Evolutionary conservation across 2,329 filamentous ascomycete genomes (phyloP).

Genomic region (Botrytis deweyae): DNA sequence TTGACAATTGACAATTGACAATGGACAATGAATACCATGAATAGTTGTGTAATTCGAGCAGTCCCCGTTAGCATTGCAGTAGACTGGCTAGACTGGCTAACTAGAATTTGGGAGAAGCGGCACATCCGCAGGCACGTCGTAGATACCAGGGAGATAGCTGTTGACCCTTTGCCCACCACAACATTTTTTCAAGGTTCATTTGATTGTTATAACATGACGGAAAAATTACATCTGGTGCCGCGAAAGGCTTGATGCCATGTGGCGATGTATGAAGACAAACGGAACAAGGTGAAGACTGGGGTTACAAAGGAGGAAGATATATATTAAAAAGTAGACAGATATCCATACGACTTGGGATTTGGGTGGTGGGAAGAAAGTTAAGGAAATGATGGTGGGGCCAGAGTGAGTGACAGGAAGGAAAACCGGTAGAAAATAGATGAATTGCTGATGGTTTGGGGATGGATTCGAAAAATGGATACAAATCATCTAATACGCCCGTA

Average conservation of each 20-base stretch:
- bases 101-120: background rate
- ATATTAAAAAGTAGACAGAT: background rate
- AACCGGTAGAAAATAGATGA: slow-evolving; percentile 2
- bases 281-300: slow-evolving; percentile 3
- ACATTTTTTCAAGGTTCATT: background rate
- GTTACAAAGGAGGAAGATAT: background rate
- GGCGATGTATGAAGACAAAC: background rate
- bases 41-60: background rate
- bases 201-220: background rate
- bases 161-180: background rate
- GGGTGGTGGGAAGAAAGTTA: background rate
- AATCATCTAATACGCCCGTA: background rate
- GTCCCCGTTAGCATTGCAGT: background rate
- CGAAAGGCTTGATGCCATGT: background rate
- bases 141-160: background rate
- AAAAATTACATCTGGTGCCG: background rate
- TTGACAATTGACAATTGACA: background rate
- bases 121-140: background rate
- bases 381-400: slow-evolving; percentile 19
- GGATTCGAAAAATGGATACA: background rate
- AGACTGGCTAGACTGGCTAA: background rate
- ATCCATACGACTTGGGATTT: background rate
- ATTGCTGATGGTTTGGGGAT: background rate
- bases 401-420: background rate
- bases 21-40: background rate